Conservation (phyloP, 1,284 basidiomycete genomes). For the Papiliotrema fonsecae region DNA sequence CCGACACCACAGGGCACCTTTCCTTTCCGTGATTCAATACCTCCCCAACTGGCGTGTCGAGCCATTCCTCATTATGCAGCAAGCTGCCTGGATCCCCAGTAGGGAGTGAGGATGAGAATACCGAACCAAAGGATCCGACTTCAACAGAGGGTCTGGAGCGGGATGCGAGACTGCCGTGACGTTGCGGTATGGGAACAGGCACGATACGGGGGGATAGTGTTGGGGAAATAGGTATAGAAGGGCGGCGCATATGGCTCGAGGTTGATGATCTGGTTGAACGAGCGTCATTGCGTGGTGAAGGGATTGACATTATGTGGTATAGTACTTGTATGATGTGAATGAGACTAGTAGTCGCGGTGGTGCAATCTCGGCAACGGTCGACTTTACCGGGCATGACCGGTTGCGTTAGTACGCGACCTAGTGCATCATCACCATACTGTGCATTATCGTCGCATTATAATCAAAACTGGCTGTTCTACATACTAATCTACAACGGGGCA, state of each 20-base stretch:
- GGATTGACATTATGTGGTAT: not conserved
- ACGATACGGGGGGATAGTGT: conserved; percentile 15
- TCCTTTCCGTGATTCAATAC: conserved; percentile 4
- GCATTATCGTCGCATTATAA: too few relatives aligned
- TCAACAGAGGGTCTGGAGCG: conserved; percentile 3
- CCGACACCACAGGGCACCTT: conserved; percentile 6
- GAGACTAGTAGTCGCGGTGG: too few relatives aligned
- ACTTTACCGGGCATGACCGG: too few relatives aligned
- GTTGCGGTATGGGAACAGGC: conserved; percentile 23
- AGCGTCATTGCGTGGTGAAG: not conserved
- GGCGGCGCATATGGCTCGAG: not conserved
- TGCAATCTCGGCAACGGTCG: too few relatives aligned
- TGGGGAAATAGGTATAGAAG: conserved; percentile 10
- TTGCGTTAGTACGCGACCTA: too few relatives aligned
- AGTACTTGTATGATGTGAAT: too few relatives aligned
- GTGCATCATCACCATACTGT: too few relatives aligned
- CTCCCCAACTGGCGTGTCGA: conserved; percentile 13
- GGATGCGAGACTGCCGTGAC: conserved; percentile 17
- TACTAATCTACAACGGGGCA: too few relatives aligned
- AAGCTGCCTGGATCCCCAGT: not conserved
- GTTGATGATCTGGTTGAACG: not conserved
- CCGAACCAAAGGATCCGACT: conserved; percentile 15
- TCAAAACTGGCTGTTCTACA: too few relatives aligned
- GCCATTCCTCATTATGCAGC: conserved; percentile 20
- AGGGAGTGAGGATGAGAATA: conserved; percentile 2